phyloP scores from a whole-genome alignment of 83 land plant species.

The Picea engelmannii region DNA sequence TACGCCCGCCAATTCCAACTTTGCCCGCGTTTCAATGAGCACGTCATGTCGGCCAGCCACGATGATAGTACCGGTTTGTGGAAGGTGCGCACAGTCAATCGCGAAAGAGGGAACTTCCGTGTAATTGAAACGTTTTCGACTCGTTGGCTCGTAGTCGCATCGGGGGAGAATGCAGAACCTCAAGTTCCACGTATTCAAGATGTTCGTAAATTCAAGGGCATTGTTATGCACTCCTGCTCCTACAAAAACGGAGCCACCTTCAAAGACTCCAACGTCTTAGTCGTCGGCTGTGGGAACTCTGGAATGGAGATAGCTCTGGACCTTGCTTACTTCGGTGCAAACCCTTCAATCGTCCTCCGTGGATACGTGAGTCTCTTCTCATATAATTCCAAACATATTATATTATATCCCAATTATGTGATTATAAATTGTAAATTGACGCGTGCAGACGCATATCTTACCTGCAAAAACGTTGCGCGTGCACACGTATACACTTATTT shows the following conservation, averaged over 20 bases:
- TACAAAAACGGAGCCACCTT: slow-evolving; percentile 35
- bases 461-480: not conserved
- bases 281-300: slow-evolving; percentile 55
- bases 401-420: too few relatives aligned
- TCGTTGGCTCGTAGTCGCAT: slow-evolving; percentile 44
- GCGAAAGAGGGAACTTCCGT: not conserved
- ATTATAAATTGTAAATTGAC: not conserved
- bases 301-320: slow-evolving; percentile 61
- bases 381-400: too few relatives aligned
- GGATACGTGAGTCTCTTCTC: not conserved
- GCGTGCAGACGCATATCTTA: not conserved
- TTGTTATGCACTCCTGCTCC: slow-evolving; percentile 38
- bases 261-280: slow-evolving; percentile 33
- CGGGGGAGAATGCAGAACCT: slow-evolving; percentile 55
- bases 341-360: slow-evolving; percentile 29
- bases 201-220: slow-evolving; percentile 11
- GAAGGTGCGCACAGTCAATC: not conserved
- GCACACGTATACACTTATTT: not conserved
- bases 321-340: slow-evolving; percentile 28
- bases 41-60: slow-evolving; percentile 2
- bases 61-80: not conserved
- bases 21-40: slow-evolving; percentile 10
- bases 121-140: not conserved
- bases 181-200: slow-evolving; percentile 25
- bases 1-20: not conserved